Base-by-base conservation (phyloP, 352 stramenopile species). In the Halophytophthora polymorphica region DNA sequence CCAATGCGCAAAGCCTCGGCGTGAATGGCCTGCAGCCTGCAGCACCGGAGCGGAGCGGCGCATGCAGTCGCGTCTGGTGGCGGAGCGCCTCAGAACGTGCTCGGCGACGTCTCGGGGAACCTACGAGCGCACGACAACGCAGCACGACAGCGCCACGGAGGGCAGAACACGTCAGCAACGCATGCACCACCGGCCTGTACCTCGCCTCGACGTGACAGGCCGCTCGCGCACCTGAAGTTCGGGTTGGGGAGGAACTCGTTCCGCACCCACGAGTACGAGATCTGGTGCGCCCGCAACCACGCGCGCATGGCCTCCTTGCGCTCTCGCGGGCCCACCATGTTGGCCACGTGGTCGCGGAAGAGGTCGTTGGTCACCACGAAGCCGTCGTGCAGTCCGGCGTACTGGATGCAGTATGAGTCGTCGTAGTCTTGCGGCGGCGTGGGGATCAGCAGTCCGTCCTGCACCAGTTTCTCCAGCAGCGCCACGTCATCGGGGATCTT, bases 321-420 rank as follows among this genome's bases (percentile, higher is more conserved):
- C 47, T 85, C 64, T 23, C 73, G 71, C 11, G 71, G 72, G 3
- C 70, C 72, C 11, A 65, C 69, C 60, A 83, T 88, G 35, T 81
- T 86, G 43, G 82, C 71, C 14, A 90, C 69, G 47, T 96, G 85
- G 60, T 96, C 84, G 34, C 86, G 77, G 56, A 89, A 96, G 18
- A 93, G 64, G 42, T 96, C 86, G 50, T 96, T 96, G n/a, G 82
- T 95, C 31, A 96, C 79, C 17, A 96, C 67, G 40, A 77, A 88
- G 45, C 79, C 82, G 40, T 86, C 60, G 39, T 95, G 71, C 28
- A 75, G 63, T 11, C 74, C 74, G 31, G 83, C 83, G 54, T 96
- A 96, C 44, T 90, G 80, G 60, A 96, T 96, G 71, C 85, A 93
- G 66, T 96, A 96, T 36, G 83, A 85, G 55, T 96, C 86, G 58